Conservation (phyloP, 1,284 basidiomycete genomes). For the Veloporphyrellus conicus region DNA sequence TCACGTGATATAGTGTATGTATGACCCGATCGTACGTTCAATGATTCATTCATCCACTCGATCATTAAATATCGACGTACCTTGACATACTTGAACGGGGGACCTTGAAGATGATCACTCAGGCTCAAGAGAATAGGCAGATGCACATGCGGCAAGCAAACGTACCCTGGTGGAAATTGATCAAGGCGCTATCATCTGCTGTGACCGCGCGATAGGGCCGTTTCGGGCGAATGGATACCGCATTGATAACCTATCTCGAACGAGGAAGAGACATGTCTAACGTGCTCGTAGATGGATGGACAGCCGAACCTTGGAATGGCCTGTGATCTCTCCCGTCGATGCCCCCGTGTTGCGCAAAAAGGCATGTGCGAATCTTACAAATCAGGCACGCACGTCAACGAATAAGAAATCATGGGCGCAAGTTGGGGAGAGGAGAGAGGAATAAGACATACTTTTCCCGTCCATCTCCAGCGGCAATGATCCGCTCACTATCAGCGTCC, state of each 20-base stretch:
- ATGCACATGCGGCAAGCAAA: neutral
- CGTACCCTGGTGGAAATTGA: slow-evolving; percentile 77
- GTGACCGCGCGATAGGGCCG: slow-evolving; percentile 91
- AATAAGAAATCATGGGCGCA: neutral
- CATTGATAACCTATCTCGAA: slow-evolving; percentile 69
- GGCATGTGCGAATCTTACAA: slow-evolving; percentile 77
- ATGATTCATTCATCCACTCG: neutral
- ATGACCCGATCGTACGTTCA: too few species aligned
- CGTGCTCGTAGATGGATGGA: neutral
- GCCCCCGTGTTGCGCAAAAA: slow-evolving; percentile 87
- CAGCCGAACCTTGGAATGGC: slow-evolving; percentile 79
- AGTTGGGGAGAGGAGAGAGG: neutral
- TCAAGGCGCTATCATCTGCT: slow-evolving; percentile 77
- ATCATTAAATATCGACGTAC: slow-evolving; percentile 33
- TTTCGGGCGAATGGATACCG: slow-evolving; percentile 85
- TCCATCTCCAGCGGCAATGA: slow-evolving; percentile 95
- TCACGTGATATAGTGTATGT: neutral
- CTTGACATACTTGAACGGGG: slow-evolving; percentile 88
- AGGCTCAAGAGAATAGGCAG: neutral
- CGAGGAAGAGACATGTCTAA: neutral
- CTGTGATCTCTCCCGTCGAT: slow-evolving; percentile 89
- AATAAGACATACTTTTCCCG: slow-evolving; percentile 66
- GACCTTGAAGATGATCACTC: slow-evolving; percentile 42
- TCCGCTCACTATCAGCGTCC: slow-evolving; percentile 95
- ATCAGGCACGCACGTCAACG: neutral